Base-by-base conservation (phyloP, 495 filamentous ascomycete genomes). In the Penicillium pulvis region DNA sequence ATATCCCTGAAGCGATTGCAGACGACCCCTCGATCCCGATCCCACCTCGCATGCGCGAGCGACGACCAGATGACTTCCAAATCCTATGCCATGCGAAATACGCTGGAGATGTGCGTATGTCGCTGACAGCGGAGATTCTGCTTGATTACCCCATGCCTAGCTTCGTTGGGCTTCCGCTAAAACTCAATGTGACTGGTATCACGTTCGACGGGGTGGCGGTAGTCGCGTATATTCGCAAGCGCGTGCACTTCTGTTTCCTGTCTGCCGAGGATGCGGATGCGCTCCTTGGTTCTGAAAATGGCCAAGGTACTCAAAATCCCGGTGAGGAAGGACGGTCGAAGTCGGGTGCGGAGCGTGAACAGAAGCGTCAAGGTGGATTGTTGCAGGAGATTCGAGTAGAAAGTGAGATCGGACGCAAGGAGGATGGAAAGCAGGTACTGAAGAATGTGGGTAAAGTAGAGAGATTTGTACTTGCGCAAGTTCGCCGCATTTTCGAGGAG, bases 401-500 rank as follows among this genome's bases (percentile, higher is more conserved):
- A 67, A 98, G 92, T 68, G 95, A 97, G 76, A 98, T 98, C 68
- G 94, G 94, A 2, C 84, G 93, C 67, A 86, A 90, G 63, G 92
- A 92, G 66, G 87, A 90, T 56, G 91, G 91, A 31, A 96, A 93
- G 74, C 92, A 96, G 73, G 92, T 92, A 33, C 75, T 98, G 28
- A 98, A 97, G 79, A 98, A 98, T 73, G 92, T 98, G 39, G 93
- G 95, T 17, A 98, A 98, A 77, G 94, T 98, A 39, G 94, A 98
- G 77, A 87, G 91, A 59, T 98, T 98, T 69, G 91, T 98, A 47
- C 81, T 98, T 23, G 93, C 97, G 69, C 95, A 98, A 71, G 94
- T 98, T 35, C 86, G 93, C 57, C 84, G 92, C 56, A 97, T 98
- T 57, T 98, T 98, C 66, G 94, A 98, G 74, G 94, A 97, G 68